Conservation (phyloP, 202 grass and related monocot species). For the Musa balbisiana region DNA sequence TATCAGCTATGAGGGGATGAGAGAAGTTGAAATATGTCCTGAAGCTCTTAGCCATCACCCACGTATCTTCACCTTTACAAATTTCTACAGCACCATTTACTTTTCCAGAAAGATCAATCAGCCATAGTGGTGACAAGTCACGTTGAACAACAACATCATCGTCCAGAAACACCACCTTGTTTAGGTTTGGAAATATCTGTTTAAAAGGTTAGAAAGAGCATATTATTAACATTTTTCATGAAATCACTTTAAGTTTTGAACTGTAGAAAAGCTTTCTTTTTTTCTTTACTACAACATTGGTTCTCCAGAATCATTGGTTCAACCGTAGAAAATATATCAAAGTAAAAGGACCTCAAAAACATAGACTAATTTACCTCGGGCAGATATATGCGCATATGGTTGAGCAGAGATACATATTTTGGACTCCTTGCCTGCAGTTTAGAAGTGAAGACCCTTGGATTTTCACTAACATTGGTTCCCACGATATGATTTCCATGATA, state of each 20-base stretch:
- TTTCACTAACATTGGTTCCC: conserved; percentile 5
- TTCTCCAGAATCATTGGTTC: neutral
- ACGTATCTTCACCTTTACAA: conserved; percentile 7
- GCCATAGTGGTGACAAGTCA: conserved; percentile 9
- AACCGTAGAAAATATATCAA: too few relatives aligned
- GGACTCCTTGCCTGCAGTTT: conserved; percentile 13
- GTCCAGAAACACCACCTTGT: conserved; percentile 21
- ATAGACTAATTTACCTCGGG: conserved; percentile 5
- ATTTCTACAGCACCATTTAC: conserved; percentile 24
- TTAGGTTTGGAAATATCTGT: conserved; percentile 16
- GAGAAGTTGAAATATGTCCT: conserved; percentile 22
- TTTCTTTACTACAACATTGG: neutral
- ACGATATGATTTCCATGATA: conserved; percentile 4
- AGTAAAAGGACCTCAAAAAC: neutral
- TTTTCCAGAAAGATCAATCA: conserved; percentile 7
- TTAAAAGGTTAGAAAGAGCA: neutral
- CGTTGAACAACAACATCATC: conserved; percentile 18
- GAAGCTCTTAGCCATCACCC: conserved; percentile 17
- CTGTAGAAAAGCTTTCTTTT: neutral
- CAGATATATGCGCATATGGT: conserved; percentile 9
- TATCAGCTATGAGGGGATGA: conserved; percentile 14
- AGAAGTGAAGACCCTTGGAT: conserved; percentile 11
- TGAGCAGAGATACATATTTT: conserved; percentile 13
- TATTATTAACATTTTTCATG: neutral
- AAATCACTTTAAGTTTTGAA: neutral